These are phyloP conservation scores for Chloris gayana DNA, from an alignment of 176 grass and related monocot genomes.

Conservation along the genomic window DNA sequence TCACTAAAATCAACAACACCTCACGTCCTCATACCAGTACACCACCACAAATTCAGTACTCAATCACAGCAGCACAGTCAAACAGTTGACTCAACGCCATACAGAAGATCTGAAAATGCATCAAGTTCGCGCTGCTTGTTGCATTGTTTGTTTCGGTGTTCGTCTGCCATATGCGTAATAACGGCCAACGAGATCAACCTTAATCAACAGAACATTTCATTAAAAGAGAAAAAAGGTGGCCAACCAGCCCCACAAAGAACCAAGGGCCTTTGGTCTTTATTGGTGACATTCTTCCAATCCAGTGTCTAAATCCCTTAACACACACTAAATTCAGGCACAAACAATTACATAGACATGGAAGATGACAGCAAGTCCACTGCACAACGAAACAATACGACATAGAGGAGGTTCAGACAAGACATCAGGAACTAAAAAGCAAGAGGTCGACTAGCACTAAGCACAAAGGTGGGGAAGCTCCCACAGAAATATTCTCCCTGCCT, in stretches of 20 bases:
- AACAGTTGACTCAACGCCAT: no score
- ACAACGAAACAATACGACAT: neutral
- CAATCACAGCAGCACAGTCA: no score
- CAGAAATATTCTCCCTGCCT: neutral
- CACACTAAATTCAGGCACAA: neutral
- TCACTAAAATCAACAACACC: no score
- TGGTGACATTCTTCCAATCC: conserved; percentile 9
- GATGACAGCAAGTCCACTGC: conserved; percentile 4
- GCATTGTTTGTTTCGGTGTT: no score
- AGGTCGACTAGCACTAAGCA: conserved; percentile 8
- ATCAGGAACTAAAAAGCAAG: neutral
- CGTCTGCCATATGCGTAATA: neutral
- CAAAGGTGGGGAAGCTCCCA: neutral
- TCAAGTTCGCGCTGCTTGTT: no score
- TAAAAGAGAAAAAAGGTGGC: neutral
- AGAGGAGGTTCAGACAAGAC: neutral
- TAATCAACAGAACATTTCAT: neutral
- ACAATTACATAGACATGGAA: neutral
- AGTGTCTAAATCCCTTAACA: neutral
- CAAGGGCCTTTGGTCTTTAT: conserved; percentile 28
- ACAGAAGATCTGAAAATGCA: no score
- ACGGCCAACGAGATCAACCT: neutral
- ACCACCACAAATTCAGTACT: no score
- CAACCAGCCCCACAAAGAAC: conserved; percentile 28
- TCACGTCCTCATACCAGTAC: no score